phyloP scores from a whole-genome alignment of 176 grass and related monocot genomes.

The Sorghum bicolor region DNA sequence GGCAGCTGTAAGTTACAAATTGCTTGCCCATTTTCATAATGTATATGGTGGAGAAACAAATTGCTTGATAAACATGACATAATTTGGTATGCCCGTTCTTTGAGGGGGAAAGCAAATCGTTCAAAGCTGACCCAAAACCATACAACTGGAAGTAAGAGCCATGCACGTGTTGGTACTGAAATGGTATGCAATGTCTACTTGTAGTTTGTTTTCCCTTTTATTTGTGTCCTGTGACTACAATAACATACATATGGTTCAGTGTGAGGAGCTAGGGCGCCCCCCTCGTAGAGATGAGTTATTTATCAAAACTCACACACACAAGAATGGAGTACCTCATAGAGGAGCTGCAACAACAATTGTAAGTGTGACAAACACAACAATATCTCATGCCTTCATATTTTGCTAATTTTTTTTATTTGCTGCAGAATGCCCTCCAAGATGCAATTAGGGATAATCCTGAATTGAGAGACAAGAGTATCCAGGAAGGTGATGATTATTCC shows the following conservation, averaged over 20 bases:
- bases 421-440: neutral
- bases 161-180: neutral
- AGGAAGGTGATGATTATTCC: neutral
- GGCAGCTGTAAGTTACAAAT: too few species aligned
- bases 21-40: too few species aligned
- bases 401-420: neutral
- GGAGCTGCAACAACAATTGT: neutral
- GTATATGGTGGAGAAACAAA: too few species aligned
- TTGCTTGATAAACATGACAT: too few species aligned
- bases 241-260: neutral
- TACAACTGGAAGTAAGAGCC: too few species aligned
- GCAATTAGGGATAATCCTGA: neutral
- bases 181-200: neutral
- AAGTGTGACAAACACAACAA: neutral
- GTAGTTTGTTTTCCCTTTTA: neutral
- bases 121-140: too few species aligned
- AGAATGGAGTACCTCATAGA: neutral
- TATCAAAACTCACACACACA: neutral
- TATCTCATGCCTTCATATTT: neutral
- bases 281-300: slow-evolving; percentile 3
- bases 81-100: too few species aligned
- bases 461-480: neutral
- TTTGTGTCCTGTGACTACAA: neutral
- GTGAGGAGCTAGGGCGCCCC: neutral
- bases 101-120: too few species aligned